Base-by-base conservation (phyloP, 257 asterid species). In the Lycium ferocissimum region DNA sequence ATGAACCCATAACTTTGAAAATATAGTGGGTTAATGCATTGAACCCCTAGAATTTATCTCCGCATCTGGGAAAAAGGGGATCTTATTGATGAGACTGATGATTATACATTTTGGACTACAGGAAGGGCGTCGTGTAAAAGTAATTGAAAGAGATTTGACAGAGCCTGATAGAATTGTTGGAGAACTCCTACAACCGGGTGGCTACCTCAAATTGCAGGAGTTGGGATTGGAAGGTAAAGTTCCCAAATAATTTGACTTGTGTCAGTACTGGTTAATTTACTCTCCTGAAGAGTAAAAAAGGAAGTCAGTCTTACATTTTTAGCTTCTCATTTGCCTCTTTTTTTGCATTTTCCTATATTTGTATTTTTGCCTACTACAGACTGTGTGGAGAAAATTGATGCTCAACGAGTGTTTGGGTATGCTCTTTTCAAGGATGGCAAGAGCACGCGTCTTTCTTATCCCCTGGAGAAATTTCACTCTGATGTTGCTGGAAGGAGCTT, bases 111-210 rank as follows among this genome's bases (percentile, higher is more conserved):
- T 86, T 56, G 85, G 70, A 72, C 82, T 87, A 66, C 85, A 96
- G 98, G 98, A 96, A 18, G 98, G 98, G 76, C 91, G 99, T 59
- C 88, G 92, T 58, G 95, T 94, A 63, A 90, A 83, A 80, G 97
- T 96, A 75, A 93, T 96, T 49, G 99, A 96, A 88, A 92, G 99
- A 87, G 98, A 96, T 83, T 91, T 94, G 89, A 83, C 92, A 5
- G 98, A 96, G 90, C 98, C 98, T 9, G 97, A 94, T 83, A 89
- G 99, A 78, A 96, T 96, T 84, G 99, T 96, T 5, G 99, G 99
- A 87, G 99, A 96, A 86, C 92, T 96, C 66, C 89, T 96, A 20
- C 99, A 96, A 86, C 99, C 99, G 2, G 98, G 98, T 78, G 98
- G 99, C 79, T 96, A 94, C 83, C 96, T 96, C 80, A 96, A 96